Percentiles rank a stretch among this genome's conserved stretches.
phyloP scores from a whole-genome alignment of 257 asterid genomes.

The Fraxinus excelsior region DNA sequence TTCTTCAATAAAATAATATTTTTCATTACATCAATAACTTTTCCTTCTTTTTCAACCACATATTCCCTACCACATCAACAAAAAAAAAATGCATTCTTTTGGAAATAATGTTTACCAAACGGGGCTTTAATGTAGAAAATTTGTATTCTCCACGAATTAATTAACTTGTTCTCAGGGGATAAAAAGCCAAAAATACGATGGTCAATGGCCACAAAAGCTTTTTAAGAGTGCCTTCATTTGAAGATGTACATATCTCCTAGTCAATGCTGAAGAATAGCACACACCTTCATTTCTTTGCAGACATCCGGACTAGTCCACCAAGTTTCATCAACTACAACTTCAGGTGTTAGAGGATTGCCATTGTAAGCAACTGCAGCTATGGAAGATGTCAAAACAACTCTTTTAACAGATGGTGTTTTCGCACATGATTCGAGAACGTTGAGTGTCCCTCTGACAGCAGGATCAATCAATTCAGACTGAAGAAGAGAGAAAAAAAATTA shows the following conservation, averaged over 20 bases:
- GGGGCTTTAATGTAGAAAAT: background rate
- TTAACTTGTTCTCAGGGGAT: background rate
- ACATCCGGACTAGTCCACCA: constrained; percentile 43
- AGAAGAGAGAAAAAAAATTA: constrained; percentile 25
- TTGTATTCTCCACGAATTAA: background rate
- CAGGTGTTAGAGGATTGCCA: constrained; percentile 64
- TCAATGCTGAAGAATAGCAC: background rate
- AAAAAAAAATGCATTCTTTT: no score
- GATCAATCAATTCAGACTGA: constrained; percentile 77
- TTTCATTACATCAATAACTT: no score
- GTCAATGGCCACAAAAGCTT: background rate
- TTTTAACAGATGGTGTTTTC: constrained; percentile 55
- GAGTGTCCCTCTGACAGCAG: constrained; percentile 79
- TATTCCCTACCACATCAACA: no score
- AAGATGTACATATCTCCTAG: background rate
- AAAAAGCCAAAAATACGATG: background rate
- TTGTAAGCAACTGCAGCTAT: constrained; percentile 67
- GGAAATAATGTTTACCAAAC: no score
- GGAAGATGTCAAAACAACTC: constrained; percentile 78
- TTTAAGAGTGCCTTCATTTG: background rate
- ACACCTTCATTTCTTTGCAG: constrained; percentile 39
- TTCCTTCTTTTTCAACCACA: no score
- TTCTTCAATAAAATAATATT: no score
- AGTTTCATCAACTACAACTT: constrained; percentile 46
- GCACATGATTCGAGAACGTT: constrained; percentile 78